Percentiles rank a stretch among this genome's conserved stretches.
phyloP scores from a whole-genome alignment of 1,284 basidiomycete genomes.

The Ustilago esculenta region DNA sequence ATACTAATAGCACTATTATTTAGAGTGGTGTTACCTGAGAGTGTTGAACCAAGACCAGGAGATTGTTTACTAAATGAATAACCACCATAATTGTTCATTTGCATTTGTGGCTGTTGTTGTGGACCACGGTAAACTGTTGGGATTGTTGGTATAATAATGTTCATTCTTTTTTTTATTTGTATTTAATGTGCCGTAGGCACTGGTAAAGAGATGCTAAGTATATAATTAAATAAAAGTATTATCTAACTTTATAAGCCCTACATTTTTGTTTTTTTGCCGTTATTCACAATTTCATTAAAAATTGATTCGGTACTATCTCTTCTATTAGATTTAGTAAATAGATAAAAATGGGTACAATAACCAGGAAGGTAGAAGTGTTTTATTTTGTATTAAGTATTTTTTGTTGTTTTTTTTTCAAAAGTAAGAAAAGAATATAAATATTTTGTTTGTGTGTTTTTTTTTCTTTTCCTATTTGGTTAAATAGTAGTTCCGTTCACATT shows the following conservation, averaged over 20 bases:
- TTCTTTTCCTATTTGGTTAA: no score
- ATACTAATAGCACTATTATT: slow-evolving; percentile 27
- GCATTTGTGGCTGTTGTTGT: slow-evolving; percentile 15
- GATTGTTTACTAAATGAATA: slow-evolving; percentile 26
- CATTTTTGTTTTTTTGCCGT: slow-evolving; percentile 8
- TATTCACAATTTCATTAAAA: slow-evolving; percentile 2
- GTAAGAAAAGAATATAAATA: no score
- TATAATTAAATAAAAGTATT: slow-evolving; percentile 9
- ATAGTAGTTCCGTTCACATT: no score
- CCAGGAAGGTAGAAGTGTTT: slow-evolving; percentile 21
- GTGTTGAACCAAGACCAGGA: slow-evolving; percentile 11
- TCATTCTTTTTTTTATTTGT: slow-evolving; percentile 17
- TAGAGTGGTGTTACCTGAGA: slow-evolving; percentile 16
- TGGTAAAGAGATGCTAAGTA: slow-evolving; percentile 22
- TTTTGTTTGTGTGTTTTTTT: no score
- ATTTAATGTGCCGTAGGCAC: slow-evolving; percentile 6
- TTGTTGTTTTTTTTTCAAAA: no score
- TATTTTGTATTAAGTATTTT: no score
- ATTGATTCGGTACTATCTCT: background rate
- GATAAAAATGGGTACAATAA: slow-evolving; percentile 23
- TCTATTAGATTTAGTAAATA: slow-evolving; percentile 3
- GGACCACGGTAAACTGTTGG: slow-evolving; percentile 14
- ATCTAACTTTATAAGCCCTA: slow-evolving; percentile 18
- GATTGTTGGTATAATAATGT: slow-evolving; percentile 26
- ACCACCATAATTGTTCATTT: slow-evolving; percentile 11